These are phyloP conservation scores for Passiflora organensis DNA, from an alignment of 345 rosid species.

Conservation along the genomic window DNA sequence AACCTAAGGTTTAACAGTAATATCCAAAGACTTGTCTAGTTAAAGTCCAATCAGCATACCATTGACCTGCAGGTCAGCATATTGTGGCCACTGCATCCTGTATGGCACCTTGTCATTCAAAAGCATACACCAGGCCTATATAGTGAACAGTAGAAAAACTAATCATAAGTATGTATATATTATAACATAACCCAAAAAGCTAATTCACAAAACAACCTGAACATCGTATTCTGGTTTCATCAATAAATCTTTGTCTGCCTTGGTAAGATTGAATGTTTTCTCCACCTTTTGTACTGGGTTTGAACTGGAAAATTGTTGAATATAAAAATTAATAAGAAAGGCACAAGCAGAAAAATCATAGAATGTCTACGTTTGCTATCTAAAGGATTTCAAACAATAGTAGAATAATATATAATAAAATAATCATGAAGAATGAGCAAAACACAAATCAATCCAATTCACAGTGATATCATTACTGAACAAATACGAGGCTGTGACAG, in stretches of 20 bases:
- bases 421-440: too few relatives aligned
- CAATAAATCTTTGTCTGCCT: conserved; percentile 65
- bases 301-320: conserved; percentile 45
- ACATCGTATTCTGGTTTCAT: conserved; percentile 65
- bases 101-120: conserved; percentile 88
- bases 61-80: conserved; percentile 85
- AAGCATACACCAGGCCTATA: conserved; percentile 98
- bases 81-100: conserved; percentile 99
- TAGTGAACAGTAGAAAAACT: conserved; percentile 7
- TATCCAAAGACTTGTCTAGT: conserved; percentile 3
- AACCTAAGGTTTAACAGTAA: conserved; percentile 8
- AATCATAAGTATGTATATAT: conserved; percentile 13
- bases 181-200: conserved; percentile 1
- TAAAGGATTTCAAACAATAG: neutral
- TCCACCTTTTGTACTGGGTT: conserved; percentile 66
- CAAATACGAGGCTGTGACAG: too few relatives aligned
- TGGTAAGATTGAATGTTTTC: conserved; percentile 61
- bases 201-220: conserved; percentile 48
- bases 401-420: too few relatives aligned
- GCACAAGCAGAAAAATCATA: neutral
- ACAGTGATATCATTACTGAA: too few relatives aligned
- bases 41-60: conserved; percentile 42
- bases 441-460: too few relatives aligned
- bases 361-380: neutral
- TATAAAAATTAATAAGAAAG: conserved; percentile 16